Conservation (phyloP, 495 filamentous ascomycete genomes). For the Penicillium canariense region DNA sequence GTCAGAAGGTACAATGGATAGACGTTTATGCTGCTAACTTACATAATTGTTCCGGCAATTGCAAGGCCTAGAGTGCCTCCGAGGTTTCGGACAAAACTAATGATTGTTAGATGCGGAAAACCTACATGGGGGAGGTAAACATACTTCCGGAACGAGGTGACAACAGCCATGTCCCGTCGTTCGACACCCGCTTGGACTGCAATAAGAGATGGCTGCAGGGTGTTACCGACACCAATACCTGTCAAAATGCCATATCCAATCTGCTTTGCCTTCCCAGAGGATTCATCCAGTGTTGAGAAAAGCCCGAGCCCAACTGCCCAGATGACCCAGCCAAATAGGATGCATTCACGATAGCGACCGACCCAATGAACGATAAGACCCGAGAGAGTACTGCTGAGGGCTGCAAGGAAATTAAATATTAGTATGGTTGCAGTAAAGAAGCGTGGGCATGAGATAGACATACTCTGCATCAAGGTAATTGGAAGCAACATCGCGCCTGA, state of each 20-base stretch:
- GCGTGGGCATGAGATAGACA: not conserved
- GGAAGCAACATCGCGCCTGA: slow-evolving; percentile 54
- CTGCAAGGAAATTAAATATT: slow-evolving; percentile 12
- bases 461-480: slow-evolving; percentile 52
- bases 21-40: slow-evolving; percentile 1
- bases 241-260: slow-evolving; percentile 53
- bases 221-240: slow-evolving; percentile 53
- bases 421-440: not conserved
- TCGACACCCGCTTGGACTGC: slow-evolving; percentile 53
- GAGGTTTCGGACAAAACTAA: slow-evolving; percentile 51
- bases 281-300: slow-evolving; percentile 50
- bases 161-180: slow-evolving; percentile 53
- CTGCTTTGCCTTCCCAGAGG: slow-evolving; percentile 50
- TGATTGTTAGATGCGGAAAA: slow-evolving; percentile 11
- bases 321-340: slow-evolving; percentile 50
- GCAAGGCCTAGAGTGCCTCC: slow-evolving; percentile 54
- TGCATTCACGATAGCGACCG: slow-evolving; percentile 53
- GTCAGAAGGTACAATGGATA: not conserved
- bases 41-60: slow-evolving; percentile 53
- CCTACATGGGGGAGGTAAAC: slow-evolving; percentile 7
- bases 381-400: slow-evolving; percentile 49
- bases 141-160: slow-evolving; percentile 54
- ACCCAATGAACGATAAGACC: slow-evolving; percentile 52
- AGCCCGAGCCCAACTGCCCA: slow-evolving; percentile 54
- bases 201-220: slow-evolving; percentile 51